A percentile compares a stretch with the other conserved stretches of the same genome.
Evolutionary conservation across 2,329 filamentous ascomycete species (phyloP).

Genomic region (Trichothecium roseum): DNA sequence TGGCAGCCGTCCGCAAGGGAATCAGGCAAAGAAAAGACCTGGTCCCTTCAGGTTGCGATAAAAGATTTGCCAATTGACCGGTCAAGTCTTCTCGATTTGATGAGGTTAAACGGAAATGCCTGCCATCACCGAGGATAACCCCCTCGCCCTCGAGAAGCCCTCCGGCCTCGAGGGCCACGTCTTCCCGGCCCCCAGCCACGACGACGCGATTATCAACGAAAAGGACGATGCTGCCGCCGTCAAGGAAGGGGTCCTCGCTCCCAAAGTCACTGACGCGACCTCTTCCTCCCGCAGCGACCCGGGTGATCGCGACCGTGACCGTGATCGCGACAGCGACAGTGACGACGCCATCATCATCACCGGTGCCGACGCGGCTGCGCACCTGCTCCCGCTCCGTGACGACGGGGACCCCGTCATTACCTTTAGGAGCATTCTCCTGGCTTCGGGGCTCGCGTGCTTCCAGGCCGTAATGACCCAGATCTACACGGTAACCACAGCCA

Average conservation of each 20-base stretch:
- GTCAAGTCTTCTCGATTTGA: too few relatives aligned
- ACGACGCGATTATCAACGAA: slow-evolving; percentile 18
- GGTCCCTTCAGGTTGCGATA: too few relatives aligned
- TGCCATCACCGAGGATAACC: too few relatives aligned
- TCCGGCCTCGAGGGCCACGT: slow-evolving; percentile 16
- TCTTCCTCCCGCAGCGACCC: slow-evolving; percentile 4
- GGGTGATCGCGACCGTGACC: too few relatives aligned
- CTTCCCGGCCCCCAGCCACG: slow-evolving; percentile 16
- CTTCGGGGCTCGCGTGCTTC: slow-evolving; percentile 37
- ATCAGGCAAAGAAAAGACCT: too few relatives aligned
- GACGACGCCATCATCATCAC: slow-evolving; percentile 38
- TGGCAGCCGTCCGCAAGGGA: too few relatives aligned
- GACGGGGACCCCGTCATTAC: slow-evolving; percentile 41
- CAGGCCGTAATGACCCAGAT: slow-evolving; percentile 46
- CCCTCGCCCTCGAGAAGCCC: too few relatives aligned
- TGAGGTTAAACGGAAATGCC: too few relatives aligned
- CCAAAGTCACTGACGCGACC: too few relatives aligned
- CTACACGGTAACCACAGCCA: slow-evolving; percentile 30
- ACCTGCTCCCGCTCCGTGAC: slow-evolving; percentile 41
- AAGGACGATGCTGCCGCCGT: slow-evolving; percentile 10
- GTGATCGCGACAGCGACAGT: slow-evolving; percentile 19
- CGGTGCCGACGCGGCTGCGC: slow-evolving; percentile 36
- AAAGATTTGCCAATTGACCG: too few relatives aligned
- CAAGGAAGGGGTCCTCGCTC: not conserved
- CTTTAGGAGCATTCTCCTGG: slow-evolving; percentile 40